Base-by-base conservation (phyloP, 2,329 filamentous ascomycete species). In the Clarireedia monteithiana region DNA sequence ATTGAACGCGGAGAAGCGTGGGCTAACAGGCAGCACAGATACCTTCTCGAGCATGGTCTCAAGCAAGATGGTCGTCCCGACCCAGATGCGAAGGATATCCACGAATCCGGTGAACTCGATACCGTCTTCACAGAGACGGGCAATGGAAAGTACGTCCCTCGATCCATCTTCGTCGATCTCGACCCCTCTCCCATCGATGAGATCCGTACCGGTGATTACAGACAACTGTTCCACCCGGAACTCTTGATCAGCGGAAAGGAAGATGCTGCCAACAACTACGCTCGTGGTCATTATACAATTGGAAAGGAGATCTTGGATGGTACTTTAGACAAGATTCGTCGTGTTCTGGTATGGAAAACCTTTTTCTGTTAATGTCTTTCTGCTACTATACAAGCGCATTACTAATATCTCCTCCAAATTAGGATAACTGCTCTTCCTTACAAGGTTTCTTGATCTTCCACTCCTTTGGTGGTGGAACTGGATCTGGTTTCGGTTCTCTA, bases 191-290 rank as follows among this genome's bases (percentile, higher is more conserved):
- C 82, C 48, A 82, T 86, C 65, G 83, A 86, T 66, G 83, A 86
- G 70, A 84, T 86, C 70, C 79, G 82, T 59, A 83, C 79, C 58
- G 83, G 83, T 62, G 63, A 72, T 62, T 85, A 84, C 72, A 77
- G 81, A 63, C 75, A 81, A 63, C 75, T 86, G 53, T 86, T 84
- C 73, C 83, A 85, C 69, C 83, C 83, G 20, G 82, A 85, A 68
- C 73, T 82, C 62, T 73, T 86, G 72, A 80, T 86, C 64, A 84
- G 79, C 68, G 83, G 83, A 64, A 85, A 85, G 72, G 83, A 86
- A 69, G 83, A 86, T 73, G 83, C 83, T 58, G 82, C 83, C 64
- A 86, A 85, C 70, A 85, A 85, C 72, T 86, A 86, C 73, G 83
- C 83, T 61, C 79, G 83, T 72, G 83, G 83, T 59, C 83, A 86